Percentiles rank a stretch among this genome's conserved stretches.
Evolutionary conservation across 2,329 filamentous ascomycete species (phyloP).

Genomic region (Verticillium nonalfalfae): DNA sequence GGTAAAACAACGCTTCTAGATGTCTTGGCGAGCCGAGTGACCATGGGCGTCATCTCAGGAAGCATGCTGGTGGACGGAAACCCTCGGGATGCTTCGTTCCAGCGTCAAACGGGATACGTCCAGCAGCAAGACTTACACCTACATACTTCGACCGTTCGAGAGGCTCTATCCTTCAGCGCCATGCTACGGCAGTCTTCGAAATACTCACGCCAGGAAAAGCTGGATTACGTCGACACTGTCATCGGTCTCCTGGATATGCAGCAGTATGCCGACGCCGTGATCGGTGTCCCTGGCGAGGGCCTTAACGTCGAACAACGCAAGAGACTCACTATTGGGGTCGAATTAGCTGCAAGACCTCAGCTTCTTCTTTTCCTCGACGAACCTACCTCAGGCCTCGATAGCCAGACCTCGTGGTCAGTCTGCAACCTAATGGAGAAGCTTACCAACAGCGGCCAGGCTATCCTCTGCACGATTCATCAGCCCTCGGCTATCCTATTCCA

Average conservation of each 20-base stretch:
- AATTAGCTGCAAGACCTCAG: conserved; percentile 68
- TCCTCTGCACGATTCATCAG: conserved; percentile 46
- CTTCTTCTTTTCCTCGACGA: conserved; percentile 71
- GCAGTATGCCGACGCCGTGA: conserved; percentile 64
- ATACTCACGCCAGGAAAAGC: conserved; percentile 28
- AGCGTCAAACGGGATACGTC: conserved; percentile 67
- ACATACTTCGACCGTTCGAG: conserved; percentile 59
- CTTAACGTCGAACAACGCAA: conserved; percentile 37
- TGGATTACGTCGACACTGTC: conserved; percentile 20
- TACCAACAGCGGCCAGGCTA: conserved; percentile 41
- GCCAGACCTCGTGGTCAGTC: conserved; percentile 70
- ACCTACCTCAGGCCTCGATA: conserved; percentile 70
- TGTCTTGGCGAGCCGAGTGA: conserved; percentile 65
- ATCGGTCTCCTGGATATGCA: conserved; percentile 31
- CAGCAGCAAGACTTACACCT: conserved; percentile 69
- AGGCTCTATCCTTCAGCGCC: conserved; percentile 61
- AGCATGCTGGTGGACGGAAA: conserved; percentile 65
- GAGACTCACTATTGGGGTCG: conserved; percentile 69
- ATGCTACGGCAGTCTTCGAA: conserved; percentile 59
- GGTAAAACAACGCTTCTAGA: conserved; percentile 73
- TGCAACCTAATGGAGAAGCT: conserved; percentile 63
- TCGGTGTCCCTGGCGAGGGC: conserved; percentile 59
- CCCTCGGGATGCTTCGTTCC: conserved; percentile 59
- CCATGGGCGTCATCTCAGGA: conserved; percentile 66
- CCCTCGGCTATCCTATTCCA: conserved; percentile 41